A percentile compares a stretch with the other conserved stretches of the same genome.
Evolutionary conservation across 495 filamentous ascomycete species (phyloP).

Genomic region (Talaromyces borbonicus): DNA sequence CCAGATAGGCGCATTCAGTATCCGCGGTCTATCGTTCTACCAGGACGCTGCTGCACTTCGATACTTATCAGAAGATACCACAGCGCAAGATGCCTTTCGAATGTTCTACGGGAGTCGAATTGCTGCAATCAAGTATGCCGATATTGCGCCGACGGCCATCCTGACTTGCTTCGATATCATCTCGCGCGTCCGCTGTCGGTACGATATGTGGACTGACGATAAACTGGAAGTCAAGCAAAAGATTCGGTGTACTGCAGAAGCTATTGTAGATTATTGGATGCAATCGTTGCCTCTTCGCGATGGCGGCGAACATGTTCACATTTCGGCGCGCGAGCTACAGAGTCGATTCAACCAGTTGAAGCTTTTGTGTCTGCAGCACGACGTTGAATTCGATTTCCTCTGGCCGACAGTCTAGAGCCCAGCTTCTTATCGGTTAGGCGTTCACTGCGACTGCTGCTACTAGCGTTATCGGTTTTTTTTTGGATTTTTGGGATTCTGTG

Average conservation of each 20-base stretch:
- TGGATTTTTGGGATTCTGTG: no score
- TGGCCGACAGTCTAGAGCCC: background rate
- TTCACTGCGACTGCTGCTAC: no score
- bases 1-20: background rate
- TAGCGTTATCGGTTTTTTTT: no score
- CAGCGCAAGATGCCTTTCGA: background rate
- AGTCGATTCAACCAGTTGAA: background rate
- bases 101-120: constrained; percentile 3
- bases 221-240: background rate
- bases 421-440: no score
- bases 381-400: background rate
- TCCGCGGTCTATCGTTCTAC: background rate
- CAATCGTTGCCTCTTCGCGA: background rate
- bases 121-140: background rate
- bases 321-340: background rate
- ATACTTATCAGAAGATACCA: background rate
- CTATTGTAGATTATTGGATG: constrained; percentile 1
- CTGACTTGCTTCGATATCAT: background rate
- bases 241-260: background rate
- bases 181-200: background rate
- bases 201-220: constrained; percentile 1
- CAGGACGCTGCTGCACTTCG: background rate
- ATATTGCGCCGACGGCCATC: background rate
- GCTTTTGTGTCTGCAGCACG: background rate
- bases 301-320: background rate